These are phyloP conservation scores for Cicer bijugum DNA, from an alignment of 306 rosid genomes.

Conservation along the genomic window DNA sequence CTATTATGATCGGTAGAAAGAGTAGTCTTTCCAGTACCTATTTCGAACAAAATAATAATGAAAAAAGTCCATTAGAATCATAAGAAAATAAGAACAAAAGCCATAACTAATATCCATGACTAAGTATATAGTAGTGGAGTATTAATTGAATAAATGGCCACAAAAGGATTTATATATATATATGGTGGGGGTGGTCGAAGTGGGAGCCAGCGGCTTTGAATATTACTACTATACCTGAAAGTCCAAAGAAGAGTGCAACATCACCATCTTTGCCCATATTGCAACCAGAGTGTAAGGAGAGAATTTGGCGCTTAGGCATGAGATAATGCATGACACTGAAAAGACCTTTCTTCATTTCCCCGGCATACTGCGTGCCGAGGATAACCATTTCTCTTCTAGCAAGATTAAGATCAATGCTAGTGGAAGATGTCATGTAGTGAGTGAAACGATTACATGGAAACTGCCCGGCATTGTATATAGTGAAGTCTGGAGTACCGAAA, in stretches of 20 bases:
- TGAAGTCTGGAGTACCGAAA: conserved; percentile 94
- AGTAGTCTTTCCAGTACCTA: conserved; percentile 91
- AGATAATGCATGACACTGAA: conserved; percentile 92
- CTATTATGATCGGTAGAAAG: conserved; percentile 81
- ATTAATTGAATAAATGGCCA: too few relatives aligned
- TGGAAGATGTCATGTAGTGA: conserved; percentile 95
- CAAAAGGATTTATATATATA: too few relatives aligned
- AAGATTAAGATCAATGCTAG: conserved; percentile 87
- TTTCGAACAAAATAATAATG: neutral
- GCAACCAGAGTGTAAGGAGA: conserved; percentile 93
- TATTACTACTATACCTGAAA: conserved; percentile 72
- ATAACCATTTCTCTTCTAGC: conserved; percentile 93
- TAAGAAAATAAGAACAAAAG: conserved; percentile 21
- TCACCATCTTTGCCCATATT: conserved; percentile 83
- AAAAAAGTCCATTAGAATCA: conserved; percentile 25
- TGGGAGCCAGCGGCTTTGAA: conserved; percentile 4
- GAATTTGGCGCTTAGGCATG: conserved; percentile 83
- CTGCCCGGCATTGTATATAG: conserved; percentile 91
- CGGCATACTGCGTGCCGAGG: conserved; percentile 95
- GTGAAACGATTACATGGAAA: conserved; percentile 96
- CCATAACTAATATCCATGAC: conserved; percentile 26
- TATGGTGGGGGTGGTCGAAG: conserved; percentile 9
- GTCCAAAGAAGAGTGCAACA: conserved; percentile 96
- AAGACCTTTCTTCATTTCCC: conserved; percentile 97
- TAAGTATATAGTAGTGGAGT: conserved; percentile 22